phyloP scores from a whole-genome alignment of 192 early-diverging fungal genomes.

The Linnemannia schmuckeri region DNA sequence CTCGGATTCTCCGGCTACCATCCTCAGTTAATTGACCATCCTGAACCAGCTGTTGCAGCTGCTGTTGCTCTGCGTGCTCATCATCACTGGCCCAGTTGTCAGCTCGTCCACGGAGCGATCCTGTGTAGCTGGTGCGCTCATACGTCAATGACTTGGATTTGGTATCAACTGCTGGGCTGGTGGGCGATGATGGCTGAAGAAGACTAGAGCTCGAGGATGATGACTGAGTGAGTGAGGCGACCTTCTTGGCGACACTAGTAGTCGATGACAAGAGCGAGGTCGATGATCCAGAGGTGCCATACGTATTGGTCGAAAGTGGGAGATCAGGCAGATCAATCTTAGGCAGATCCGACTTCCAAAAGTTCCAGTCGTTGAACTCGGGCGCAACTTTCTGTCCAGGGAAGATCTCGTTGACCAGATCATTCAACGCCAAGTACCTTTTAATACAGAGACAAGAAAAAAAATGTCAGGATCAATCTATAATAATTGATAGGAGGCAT shows the following conservation, averaged over 20 bases:
- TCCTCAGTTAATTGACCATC: conserved; percentile 18
- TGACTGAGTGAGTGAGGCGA: conserved; percentile 31
- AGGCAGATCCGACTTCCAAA: conserved; percentile 75
- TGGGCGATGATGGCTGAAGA: conserved; percentile 36
- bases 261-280: conserved; percentile 32
- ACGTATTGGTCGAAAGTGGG: conserved; percentile 40
- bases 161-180: conserved; percentile 29
- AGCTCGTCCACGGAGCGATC: conserved; percentile 11
- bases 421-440: conserved; percentile 85
- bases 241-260: conserved; percentile 46
- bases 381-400: conserved; percentile 74
- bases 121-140: conserved; percentile 17
- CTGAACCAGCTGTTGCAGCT: not conserved
- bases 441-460: not conserved
- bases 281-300: conserved; percentile 25
- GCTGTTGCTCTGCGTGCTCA: conserved; percentile 19
- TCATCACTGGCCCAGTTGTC: conserved; percentile 41
- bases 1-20: conserved; percentile 10
- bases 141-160: conserved; percentile 25
- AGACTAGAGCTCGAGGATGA: conserved; percentile 29
- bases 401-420: conserved; percentile 97
- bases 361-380: conserved; percentile 89
- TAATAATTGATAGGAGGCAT: not conserved
- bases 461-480: not conserved
- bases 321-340: conserved; percentile 63